These are phyloP conservation scores for Penicillium hordei DNA, from an alignment of 2,329 filamentous ascomycete species.

Conservation along the genomic window DNA sequence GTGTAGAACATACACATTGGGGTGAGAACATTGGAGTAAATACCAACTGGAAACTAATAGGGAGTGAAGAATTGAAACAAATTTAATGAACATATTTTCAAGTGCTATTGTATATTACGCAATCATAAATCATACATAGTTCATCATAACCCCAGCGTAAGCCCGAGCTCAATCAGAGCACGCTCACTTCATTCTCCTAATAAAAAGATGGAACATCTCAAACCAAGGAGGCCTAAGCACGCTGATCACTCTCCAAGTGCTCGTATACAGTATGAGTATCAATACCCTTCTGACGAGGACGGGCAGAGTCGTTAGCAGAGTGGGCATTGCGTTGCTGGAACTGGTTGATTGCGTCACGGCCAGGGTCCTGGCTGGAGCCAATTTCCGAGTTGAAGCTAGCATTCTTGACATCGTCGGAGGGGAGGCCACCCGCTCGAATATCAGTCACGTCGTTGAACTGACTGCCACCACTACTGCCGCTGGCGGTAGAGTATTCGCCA, in stretches of 20 bases:
- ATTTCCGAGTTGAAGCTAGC: slow-evolving; percentile 55
- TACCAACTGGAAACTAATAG: background rate
- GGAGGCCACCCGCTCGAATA: slow-evolving; percentile 46
- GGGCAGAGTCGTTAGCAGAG: slow-evolving; percentile 29
- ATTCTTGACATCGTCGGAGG: slow-evolving; percentile 43
- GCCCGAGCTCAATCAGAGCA: slow-evolving; percentile 5
- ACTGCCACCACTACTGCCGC: slow-evolving; percentile 30
- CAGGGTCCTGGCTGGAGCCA: slow-evolving; percentile 57
- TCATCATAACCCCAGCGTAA: slow-evolving; percentile 7
- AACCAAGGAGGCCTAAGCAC: slow-evolving; percentile 21
- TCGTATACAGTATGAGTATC: slow-evolving; percentile 27
- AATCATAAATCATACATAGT: slow-evolving; percentile 4
- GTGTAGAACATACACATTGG: background rate
- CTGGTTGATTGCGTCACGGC: slow-evolving; percentile 46
- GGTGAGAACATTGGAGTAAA: background rate
- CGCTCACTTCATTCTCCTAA: slow-evolving; percentile 10
- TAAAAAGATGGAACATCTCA: background rate
- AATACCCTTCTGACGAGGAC: slow-evolving; percentile 28
- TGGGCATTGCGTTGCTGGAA: slow-evolving; percentile 36
- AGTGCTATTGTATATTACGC: slow-evolving; percentile 16
- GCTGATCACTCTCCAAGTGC: slow-evolving; percentile 30
- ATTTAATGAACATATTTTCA: background rate
- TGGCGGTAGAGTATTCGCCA: slow-evolving; percentile 26
- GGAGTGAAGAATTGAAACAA: background rate
- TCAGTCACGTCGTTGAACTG: slow-evolving; percentile 18